phyloP scores from a whole-genome alignment of 257 asterid genomes.

The Solanum paucissectum region DNA sequence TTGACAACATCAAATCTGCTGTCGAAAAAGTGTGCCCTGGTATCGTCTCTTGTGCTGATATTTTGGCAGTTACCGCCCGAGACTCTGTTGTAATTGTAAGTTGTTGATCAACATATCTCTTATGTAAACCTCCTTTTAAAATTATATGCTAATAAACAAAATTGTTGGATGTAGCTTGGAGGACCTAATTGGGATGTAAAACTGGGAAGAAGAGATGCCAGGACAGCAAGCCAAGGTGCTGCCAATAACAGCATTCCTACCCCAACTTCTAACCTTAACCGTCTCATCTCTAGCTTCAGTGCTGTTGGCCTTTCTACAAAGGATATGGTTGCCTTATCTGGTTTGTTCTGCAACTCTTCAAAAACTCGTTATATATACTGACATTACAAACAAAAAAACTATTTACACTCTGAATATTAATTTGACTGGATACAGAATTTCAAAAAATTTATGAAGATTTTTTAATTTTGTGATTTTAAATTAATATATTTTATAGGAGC shows the following conservation, averaged over 20 bases:
- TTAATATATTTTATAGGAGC: slow-evolving; percentile 26
- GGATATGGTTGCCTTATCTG: slow-evolving; percentile 77
- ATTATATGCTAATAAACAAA: neutral
- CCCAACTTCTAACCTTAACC: slow-evolving; percentile 69
- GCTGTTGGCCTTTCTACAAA: slow-evolving; percentile 60
- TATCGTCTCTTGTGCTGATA: slow-evolving; percentile 73
- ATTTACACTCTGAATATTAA: no score
- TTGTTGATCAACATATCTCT: neutral
- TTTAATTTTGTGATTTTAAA: no score
- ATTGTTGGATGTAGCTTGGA: slow-evolving; percentile 38
- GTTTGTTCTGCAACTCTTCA: slow-evolving; percentile 7
- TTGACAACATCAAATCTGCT: slow-evolving; percentile 65
- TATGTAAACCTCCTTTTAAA: neutral
- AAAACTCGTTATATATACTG: neutral
- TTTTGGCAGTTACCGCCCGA: slow-evolving; percentile 61
- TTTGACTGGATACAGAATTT: no score
- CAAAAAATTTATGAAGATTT: no score
- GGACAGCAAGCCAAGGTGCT: slow-evolving; percentile 64
- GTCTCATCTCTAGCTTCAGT: slow-evolving; percentile 48
- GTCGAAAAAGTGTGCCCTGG: slow-evolving; percentile 68
- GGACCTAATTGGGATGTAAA: slow-evolving; percentile 69
- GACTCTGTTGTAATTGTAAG: slow-evolving; percentile 64
- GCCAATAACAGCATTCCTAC: slow-evolving; percentile 76
- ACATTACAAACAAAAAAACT: no score
- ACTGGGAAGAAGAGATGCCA: slow-evolving; percentile 76